These are phyloP conservation scores for Gossypium thurberi DNA, from an alignment of 345 rosid species.

Conservation along the genomic window DNA sequence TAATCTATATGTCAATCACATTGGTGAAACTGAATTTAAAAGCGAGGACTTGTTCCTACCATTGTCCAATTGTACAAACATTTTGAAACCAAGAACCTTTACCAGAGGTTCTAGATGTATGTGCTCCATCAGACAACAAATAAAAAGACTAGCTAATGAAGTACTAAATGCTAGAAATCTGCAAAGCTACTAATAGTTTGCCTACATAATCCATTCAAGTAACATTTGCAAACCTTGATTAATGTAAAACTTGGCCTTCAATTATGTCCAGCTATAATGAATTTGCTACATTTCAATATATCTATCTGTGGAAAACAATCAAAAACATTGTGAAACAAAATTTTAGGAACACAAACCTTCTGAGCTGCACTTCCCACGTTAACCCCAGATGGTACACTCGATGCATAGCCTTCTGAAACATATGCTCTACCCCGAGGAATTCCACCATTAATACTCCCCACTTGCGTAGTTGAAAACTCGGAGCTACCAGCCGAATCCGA, in stretches of 20 bases:
- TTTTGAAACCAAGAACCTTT: background rate
- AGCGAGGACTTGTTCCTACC: background rate
- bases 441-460: constrained; percentile 41
- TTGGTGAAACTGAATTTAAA: background rate
- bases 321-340: constrained; percentile 2
- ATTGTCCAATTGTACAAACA: background rate
- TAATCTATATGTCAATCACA: background rate
- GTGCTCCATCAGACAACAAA: background rate
- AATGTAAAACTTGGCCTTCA: background rate
- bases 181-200: background rate
- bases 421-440: constrained; percentile 38
- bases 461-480: constrained; percentile 56
- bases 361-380: constrained; percentile 24
- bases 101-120: background rate
- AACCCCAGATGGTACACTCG: constrained; percentile 40
- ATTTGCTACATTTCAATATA: background rate
- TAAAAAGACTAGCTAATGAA: background rate
- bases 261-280: background rate
- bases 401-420: constrained; percentile 46
- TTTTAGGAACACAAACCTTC: constrained; percentile 39
- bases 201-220: background rate
- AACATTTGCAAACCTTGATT: background rate
- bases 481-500: constrained; percentile 86
- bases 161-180: background rate
- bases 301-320: background rate